These are phyloP conservation scores for Nemania abortiva DNA, from an alignment of 2,329 filamentous ascomycete species.

Conservation along the genomic window DNA sequence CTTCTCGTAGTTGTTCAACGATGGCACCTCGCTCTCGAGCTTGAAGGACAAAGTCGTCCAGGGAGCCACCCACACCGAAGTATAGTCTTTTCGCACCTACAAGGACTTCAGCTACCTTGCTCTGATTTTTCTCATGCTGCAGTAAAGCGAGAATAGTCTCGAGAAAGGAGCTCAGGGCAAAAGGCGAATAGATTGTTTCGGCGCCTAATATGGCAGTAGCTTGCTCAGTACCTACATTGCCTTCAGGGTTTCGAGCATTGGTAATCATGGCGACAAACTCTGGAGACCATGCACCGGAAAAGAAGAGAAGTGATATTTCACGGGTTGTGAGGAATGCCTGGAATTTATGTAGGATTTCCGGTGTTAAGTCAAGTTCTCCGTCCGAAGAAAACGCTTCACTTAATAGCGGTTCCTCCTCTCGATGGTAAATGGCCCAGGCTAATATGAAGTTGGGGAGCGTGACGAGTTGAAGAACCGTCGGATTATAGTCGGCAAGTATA, in stretches of 20 bases:
- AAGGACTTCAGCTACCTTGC: slow-evolving; percentile 68
- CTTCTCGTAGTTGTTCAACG: slow-evolving; percentile 67
- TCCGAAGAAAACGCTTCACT: slow-evolving; percentile 60
- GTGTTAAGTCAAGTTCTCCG: slow-evolving; percentile 72
- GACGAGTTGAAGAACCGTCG: slow-evolving; percentile 79
- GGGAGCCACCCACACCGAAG: slow-evolving; percentile 85
- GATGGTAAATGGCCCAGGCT: slow-evolving; percentile 69
- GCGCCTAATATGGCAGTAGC: slow-evolving; percentile 74
- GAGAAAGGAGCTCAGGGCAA: slow-evolving; percentile 75
- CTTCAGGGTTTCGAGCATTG: slow-evolving; percentile 35
- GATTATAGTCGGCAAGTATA: slow-evolving; percentile 83
- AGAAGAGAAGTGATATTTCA: slow-evolving; percentile 70
- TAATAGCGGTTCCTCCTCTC: slow-evolving; percentile 54
- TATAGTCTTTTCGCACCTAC: slow-evolving; percentile 84
- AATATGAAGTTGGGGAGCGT: slow-evolving; percentile 83
- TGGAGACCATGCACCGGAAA: slow-evolving; percentile 81
- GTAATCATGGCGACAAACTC: slow-evolving; percentile 71
- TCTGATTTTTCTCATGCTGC: slow-evolving; percentile 54
- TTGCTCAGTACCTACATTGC: slow-evolving; percentile 50
- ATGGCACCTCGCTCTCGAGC: slow-evolving; percentile 62
- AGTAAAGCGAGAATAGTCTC: slow-evolving; percentile 69
- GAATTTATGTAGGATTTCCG: slow-evolving; percentile 70
- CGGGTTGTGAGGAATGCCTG: slow-evolving; percentile 61
- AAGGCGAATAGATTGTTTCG: slow-evolving; percentile 86
- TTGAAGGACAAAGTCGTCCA: slow-evolving; percentile 76